Evolutionary conservation across 2,329 filamentous ascomycete genomes (phyloP), one percentile per base, ranked within the genome.

Genomic region (Canariomyces notabilis): DNA sequence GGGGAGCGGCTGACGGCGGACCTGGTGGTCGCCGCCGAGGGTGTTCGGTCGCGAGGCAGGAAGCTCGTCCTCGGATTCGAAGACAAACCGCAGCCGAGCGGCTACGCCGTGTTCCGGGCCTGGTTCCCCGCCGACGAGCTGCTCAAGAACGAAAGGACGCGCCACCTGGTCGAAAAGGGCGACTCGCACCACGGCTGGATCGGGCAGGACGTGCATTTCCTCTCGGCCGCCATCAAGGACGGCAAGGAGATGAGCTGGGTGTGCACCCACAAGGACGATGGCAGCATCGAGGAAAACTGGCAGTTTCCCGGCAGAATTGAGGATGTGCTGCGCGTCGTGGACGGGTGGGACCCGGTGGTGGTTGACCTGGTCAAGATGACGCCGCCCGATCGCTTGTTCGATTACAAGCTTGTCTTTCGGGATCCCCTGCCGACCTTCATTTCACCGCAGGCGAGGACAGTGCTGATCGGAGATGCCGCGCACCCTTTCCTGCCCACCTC

Each of bases 211-310:
- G 68, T 75, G 2, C 72, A 75, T 52, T 74, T 75, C 55, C 68
- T 78, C 29, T 71, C 70, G 6, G 74, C 74, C 2, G 70, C 71
- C 0, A 69, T 78, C 47, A 77, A 78, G 58, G 65, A 67, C 29
- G 74, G 73, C 5, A 67, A 68, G 38, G 74, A 77, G 49, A 72
- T 78, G 51, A 72, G 67, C 44, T 78, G 75, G 75, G 75, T 77
- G 14, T 71, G 73, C 49, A 77, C 75, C 29, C 56, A 59, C 47
- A 55, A 66, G 48, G 72, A 71, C 44, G 65, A 69, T n/a, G 64
- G 61, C 12, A 66, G 72, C 44, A 71, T 74, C 42, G 64, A 72
- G 44, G 68, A 74, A 55, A 70, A 66, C 37, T 73, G 68, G 68
- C 67, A 66, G 37, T 66, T 68, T 29, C 65, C 66, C 5, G 66